Percentiles rank a stretch among this genome's conserved stretches.
Evolutionary conservation across 495 filamentous ascomycete species (phyloP).

Genomic region (Talaromyces nanjingensis): DNA sequence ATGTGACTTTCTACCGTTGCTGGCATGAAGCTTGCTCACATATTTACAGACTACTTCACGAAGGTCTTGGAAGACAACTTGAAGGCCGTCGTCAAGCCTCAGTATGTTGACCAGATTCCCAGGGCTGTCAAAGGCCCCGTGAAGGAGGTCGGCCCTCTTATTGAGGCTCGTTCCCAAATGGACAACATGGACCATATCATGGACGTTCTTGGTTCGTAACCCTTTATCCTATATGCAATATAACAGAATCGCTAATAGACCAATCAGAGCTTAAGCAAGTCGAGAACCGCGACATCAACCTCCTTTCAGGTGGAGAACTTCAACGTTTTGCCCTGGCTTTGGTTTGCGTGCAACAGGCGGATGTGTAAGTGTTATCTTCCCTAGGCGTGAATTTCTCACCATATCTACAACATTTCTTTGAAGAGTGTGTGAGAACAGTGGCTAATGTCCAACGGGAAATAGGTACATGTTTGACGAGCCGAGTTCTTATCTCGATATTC

Average conservation of each 20-base stretch:
- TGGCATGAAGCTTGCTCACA: background rate
- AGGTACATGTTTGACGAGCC: conserved; percentile 99
- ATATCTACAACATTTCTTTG: background rate
- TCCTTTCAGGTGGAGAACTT: conserved; percentile 93
- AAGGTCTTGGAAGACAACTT: conserved; percentile 94
- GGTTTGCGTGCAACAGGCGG: conserved; percentile 91
- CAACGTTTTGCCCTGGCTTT: conserved; percentile 95
- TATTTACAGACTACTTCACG: conserved; percentile 81
- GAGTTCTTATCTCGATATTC: conserved; percentile 87
- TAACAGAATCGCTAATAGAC: conserved; percentile 18
- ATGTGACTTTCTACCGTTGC: conserved; percentile 19
- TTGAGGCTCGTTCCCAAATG: conserved; percentile 66
- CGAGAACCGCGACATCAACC: conserved; percentile 75
- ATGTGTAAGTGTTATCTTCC: conserved; percentile 57
- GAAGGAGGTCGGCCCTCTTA: conserved; percentile 67
- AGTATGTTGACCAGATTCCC: conserved; percentile 97
- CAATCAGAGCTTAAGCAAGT: conserved; percentile 73
- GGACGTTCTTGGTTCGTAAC: conserved; percentile 58
- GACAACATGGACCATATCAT: conserved; percentile 80
- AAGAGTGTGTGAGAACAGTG: background rate
- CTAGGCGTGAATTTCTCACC: conserved; percentile 1
- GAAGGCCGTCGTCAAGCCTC: conserved; percentile 96
- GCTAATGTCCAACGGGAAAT: conserved; percentile 14
- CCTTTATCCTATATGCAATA: background rate
- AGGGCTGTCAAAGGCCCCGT: conserved; percentile 76